Evolutionary conservation across 805 yeast genomes (phyloP).

Genomic region (Teunomyces barrocoloradensis): DNA sequence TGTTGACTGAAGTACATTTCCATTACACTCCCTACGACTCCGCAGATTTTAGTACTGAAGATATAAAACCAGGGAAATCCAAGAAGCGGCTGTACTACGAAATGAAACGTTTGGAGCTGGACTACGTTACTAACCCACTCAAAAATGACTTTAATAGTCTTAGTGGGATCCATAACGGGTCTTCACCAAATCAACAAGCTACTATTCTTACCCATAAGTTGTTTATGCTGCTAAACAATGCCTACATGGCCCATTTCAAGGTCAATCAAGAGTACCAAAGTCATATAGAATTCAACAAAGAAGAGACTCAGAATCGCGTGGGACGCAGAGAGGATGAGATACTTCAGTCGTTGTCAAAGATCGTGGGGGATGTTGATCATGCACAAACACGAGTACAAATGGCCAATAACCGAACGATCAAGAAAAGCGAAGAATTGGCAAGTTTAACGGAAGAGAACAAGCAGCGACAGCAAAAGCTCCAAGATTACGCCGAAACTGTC

Average conservation of each 20-base stretch:
- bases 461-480: slow-evolving; percentile 27
- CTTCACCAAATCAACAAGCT: slow-evolving; percentile 23
- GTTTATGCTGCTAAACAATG: slow-evolving; percentile 52
- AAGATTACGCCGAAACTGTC: slow-evolving; percentile 20
- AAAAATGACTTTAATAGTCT: slow-evolving; percentile 46
- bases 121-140: slow-evolving; percentile 69
- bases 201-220: slow-evolving; percentile 59
- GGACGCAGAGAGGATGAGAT: slow-evolving; percentile 44
- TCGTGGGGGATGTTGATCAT: slow-evolving; percentile 47
- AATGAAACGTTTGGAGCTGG: slow-evolving; percentile 58
- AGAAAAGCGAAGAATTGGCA: slow-evolving; percentile 31
- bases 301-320: slow-evolving; percentile 40
- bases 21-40: slow-evolving; percentile 52
- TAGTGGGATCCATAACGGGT: slow-evolving; percentile 49
- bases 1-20: slow-evolving; percentile 70
- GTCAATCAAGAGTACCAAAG: slow-evolving; percentile 42
- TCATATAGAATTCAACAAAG: slow-evolving; percentile 32
- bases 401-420: slow-evolving; percentile 30
- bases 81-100: slow-evolving; percentile 49
- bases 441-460: slow-evolving; percentile 19
- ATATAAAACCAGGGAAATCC: slow-evolving; percentile 9
- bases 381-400: slow-evolving; percentile 32
- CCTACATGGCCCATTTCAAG: slow-evolving; percentile 42
- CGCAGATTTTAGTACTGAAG: slow-evolving; percentile 33
- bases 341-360: slow-evolving; percentile 41